Base-by-base conservation (phyloP, 352 stramenopile genomes). In the Phytophthora foliorum region DNA sequence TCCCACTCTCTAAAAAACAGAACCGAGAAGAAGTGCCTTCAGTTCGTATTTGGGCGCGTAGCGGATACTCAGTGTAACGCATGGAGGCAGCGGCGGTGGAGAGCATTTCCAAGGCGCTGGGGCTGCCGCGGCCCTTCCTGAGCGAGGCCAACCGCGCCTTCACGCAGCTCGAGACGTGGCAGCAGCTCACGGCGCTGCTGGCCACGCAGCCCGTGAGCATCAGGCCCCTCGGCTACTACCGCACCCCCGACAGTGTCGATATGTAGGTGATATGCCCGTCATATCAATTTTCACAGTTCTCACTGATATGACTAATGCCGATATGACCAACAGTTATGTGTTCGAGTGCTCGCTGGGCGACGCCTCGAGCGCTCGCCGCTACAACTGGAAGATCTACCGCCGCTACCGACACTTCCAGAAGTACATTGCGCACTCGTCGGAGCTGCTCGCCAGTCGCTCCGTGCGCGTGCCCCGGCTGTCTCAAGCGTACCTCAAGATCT, bases 391-490 rank as follows among this genome's bases (percentile, higher is more conserved):
- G 61, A 89, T 95, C 58, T 93, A 94, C 46, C 82, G 86, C 8
- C 86, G 88, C n/a, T 95, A 95, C 64, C 74, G 88, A 31, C 86
- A 95, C 21, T 95, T 95, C 74, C 80, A 95, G 54, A 74, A 81
- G 52, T 93, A 93, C 57, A 77, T 91, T 14, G 59, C 77, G n/a
- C 77, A 86, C 42, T 89, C 85, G 7, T 82, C 72, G 3, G 81
- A 91, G 52, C 42, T 92, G 21, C 53, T 91, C 27, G 74, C 76
- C 31, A 80, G 65, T 54, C 54, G 54, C 2, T 39, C 54, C 0
- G 82, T 92, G 57, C 74, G 82, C 9, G 77, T 93, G 8, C 88
- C 88, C 7, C 58, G 69, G 8, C 72, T 95, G 16, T 92, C 88
- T 24, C 84, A 93, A 57, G 80, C 84, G 27, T 94, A 93, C 55